phyloP scores from a whole-genome alignment of 1,139 yeast genomes.

The Yamadazyma atlantica region DNA sequence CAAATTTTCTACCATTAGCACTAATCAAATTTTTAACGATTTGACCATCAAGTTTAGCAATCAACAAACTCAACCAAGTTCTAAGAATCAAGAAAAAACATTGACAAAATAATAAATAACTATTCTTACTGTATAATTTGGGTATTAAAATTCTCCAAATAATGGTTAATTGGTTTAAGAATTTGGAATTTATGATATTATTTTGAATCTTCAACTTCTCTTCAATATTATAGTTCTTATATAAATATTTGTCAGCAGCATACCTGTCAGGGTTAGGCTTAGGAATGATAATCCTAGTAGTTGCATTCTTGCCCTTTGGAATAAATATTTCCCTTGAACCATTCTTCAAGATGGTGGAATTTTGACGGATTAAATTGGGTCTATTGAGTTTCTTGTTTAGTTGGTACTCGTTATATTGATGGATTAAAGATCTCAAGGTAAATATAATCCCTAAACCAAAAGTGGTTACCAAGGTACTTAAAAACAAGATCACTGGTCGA shows the following conservation, averaged over 20 bases:
- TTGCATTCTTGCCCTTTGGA: constrained; percentile 47
- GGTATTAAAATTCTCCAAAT: constrained; percentile 86
- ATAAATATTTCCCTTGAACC: constrained; percentile 56
- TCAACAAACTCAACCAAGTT: constrained; percentile 83
- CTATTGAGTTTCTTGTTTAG: constrained; percentile 27
- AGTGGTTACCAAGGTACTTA: constrained; percentile 42
- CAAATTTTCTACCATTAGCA: constrained; percentile 73
- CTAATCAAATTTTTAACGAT: constrained; percentile 87
- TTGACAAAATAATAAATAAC: constrained; percentile 66
- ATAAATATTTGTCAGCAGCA: constrained; percentile 67
- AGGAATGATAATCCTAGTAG: constrained; percentile 54
- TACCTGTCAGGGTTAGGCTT: constrained; percentile 59
- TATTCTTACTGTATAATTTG: constrained; percentile 63
- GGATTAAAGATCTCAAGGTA: constrained; percentile 30
- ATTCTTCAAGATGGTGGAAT: constrained; percentile 46
- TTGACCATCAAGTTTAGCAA: constrained; percentile 90
- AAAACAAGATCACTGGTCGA: constrained; percentile 45
- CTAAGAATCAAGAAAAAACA: constrained; percentile 74
- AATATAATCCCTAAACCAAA: constrained; percentile 44
- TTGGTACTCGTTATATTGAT: constrained; percentile 32
- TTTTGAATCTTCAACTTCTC: constrained; percentile 33
- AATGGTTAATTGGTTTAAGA: constrained; percentile 70
- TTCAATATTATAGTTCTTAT: constrained; percentile 50
- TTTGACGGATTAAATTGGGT: constrained; percentile 44
- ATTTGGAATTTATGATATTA: constrained; percentile 59